Conservation (phyloP, 1,139 yeast genomes). For the Yamadazyma pseudoaaseri region DNA sequence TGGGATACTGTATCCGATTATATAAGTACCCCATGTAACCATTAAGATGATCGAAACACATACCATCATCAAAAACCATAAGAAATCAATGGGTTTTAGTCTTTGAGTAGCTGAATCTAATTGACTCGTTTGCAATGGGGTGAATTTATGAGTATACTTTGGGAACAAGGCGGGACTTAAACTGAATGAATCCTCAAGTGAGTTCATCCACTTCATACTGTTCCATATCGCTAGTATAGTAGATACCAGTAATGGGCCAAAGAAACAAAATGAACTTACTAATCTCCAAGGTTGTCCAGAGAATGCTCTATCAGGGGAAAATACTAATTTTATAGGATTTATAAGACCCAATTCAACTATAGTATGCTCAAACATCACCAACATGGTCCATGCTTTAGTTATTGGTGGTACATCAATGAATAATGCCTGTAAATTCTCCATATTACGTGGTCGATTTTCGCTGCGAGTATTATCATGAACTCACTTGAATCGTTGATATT, state of each 20-base stretch:
- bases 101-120: conserved; percentile 17
- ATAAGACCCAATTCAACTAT: conserved; percentile 8
- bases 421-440: conserved; percentile 12
- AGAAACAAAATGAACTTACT: conserved; percentile 33
- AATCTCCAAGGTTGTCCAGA: conserved; percentile 37
- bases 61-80: conserved; percentile 28
- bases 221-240: conserved; percentile 9
- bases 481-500: conserved; percentile 12
- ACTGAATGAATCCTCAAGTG: conserved; percentile 20
- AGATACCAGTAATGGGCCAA: conserved; percentile 23
- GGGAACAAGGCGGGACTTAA: conserved; percentile 21
- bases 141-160: conserved; percentile 12
- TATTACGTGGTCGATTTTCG: too few relatives aligned
- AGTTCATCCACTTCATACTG: conserved; percentile 14
- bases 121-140: conserved; percentile 15
- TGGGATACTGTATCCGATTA: conserved; percentile 4
- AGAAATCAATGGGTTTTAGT: conserved; percentile 23
- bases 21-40: conserved; percentile 1
- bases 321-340: conserved; percentile 16
- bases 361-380: conserved; percentile 10
- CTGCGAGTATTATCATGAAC: background rate
- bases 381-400: conserved; percentile 29
- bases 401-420: conserved; percentile 27
- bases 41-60: conserved; percentile 21
- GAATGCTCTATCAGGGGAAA: conserved; percentile 25